Conservation (phyloP, 1,284 basidiomycete species). For the Trichosporon ovoides region DNA sequence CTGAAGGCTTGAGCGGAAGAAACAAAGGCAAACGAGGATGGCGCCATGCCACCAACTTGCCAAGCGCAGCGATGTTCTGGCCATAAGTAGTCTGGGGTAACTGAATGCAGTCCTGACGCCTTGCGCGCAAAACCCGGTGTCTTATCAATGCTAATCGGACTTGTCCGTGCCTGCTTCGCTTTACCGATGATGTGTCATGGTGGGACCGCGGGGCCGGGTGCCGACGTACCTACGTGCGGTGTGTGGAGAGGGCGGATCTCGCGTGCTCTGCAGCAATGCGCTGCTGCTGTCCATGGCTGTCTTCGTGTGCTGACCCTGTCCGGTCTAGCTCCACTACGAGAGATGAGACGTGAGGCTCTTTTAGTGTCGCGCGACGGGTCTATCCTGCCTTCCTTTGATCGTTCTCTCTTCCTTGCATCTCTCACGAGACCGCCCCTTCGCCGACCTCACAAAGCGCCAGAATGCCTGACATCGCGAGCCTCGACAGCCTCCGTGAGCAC, state of each 20-base stretch:
- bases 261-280: neutral
- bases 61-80: no score
- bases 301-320: neutral
- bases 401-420: neutral
- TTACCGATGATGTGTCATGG: neutral
- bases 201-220: neutral
- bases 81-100: no score
- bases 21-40: no score
- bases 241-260: neutral
- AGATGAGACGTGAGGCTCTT: neutral
- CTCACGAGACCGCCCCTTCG: neutral
- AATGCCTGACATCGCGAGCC: neutral
- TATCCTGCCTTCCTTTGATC: neutral
- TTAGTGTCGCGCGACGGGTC: neutral
- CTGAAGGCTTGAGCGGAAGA: no score
- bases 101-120: no score
- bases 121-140: no score
- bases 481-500: slow-evolving; percentile 1
- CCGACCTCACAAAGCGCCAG: neutral
- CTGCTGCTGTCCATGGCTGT: neutral
- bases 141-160: no score
- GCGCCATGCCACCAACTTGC: no score
- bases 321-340: neutral
- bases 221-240: neutral
- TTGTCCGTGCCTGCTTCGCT: no score